Percentiles rank a stretch among this genome's conserved stretches.
Evolutionary conservation across 1,139 yeast species (phyloP).

Genomic region (Saccharomyces pastorianus): DNA sequence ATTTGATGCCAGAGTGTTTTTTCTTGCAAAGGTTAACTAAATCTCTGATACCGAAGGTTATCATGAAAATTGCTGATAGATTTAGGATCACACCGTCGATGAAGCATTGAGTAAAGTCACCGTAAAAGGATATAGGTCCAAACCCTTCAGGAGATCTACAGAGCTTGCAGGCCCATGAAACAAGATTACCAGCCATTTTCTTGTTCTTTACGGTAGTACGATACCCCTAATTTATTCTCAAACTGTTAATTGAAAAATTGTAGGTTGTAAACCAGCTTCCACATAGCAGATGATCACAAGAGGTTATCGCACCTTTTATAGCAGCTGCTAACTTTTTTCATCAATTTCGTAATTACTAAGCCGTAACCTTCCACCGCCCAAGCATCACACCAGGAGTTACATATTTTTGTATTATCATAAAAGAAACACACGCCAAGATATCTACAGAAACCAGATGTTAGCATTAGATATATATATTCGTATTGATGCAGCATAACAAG

Average conservation of each 20-base stretch:
- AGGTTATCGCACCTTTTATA: background rate
- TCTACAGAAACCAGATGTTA: background rate
- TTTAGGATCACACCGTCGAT: slow-evolving; percentile 61
- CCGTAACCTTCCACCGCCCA: background rate
- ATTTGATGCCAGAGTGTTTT: slow-evolving; percentile 34
- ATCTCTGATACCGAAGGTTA: slow-evolving; percentile 44
- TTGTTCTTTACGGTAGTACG: background rate
- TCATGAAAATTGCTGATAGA: slow-evolving; percentile 43
- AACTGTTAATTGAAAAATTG: background rate
- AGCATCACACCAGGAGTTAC: background rate
- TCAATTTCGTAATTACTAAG: background rate
- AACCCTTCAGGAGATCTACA: slow-evolving; percentile 50
- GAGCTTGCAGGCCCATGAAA: slow-evolving; percentile 18
- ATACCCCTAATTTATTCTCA: background rate
- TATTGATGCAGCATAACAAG: background rate
- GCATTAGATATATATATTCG: no score
- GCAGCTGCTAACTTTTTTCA: background rate
- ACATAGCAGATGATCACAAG: background rate
- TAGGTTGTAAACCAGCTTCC: background rate
- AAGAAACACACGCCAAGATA: background rate
- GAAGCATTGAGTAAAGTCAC: slow-evolving; percentile 77
- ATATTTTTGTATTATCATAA: background rate
- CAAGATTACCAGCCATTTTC: slow-evolving; percentile 1
- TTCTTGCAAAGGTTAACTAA: slow-evolving; percentile 28
- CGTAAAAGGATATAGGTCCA: slow-evolving; percentile 58